These are phyloP conservation scores for Gracilaria gracilis DNA, from an alignment of 23 red algal species.

Conservation along the genomic window DNA sequence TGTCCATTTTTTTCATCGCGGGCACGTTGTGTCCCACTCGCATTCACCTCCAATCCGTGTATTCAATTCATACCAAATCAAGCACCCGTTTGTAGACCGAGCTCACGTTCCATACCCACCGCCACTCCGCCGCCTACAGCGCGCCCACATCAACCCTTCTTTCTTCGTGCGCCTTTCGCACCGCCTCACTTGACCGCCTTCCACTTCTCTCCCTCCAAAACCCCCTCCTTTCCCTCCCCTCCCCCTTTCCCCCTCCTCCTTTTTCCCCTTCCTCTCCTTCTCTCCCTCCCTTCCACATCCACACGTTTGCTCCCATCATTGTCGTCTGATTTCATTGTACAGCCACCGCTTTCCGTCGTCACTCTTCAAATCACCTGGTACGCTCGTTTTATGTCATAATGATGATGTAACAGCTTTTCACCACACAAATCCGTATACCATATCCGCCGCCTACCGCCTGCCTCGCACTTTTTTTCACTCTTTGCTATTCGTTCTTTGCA, in stretches of 20 bases:
- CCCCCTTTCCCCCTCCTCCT: not conserved
- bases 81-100: not conserved
- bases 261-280: not conserved
- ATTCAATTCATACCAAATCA: slow-evolving; percentile 3
- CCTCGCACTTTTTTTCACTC: not conserved
- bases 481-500: not conserved
- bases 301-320: not conserved
- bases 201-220: not conserved
- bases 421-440: slow-evolving; percentile 4
- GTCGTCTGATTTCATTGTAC: slow-evolving; percentile 24
- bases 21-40: not conserved
- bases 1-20: not conserved
- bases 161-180: not conserved
- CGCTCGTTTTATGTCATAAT: slow-evolving; percentile 8
- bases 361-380: not conserved
- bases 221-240: not conserved
- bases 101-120: not conserved
- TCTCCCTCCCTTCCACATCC: not conserved
- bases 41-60: not conserved
- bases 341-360: not conserved
- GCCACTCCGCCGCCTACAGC: not conserved
- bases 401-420: slow-evolving; percentile 51
- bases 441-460: not conserved
- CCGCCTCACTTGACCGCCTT: not conserved
- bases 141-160: not conserved